A percentile compares a stretch with the other conserved stretches of the same genome.
Evolutionary conservation across 108 stramenopile species (phyloP).

Genomic region (Skeletonema marinoi): DNA sequence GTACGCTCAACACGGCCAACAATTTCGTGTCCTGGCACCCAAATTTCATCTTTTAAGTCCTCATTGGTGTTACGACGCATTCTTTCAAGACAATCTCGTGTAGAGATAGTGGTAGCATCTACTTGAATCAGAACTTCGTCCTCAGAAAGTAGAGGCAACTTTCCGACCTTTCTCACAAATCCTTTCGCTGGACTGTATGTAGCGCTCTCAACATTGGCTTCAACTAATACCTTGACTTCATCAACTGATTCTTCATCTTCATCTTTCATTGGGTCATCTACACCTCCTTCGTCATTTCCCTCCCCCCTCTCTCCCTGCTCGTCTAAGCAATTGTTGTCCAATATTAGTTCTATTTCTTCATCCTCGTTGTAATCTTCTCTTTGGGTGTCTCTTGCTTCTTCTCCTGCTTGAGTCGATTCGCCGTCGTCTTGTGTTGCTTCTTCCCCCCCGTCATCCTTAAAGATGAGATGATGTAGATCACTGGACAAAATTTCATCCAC

Average conservation of each 20-base stretch:
- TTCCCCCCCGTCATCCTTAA: neutral
- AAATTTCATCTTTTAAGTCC: neutral
- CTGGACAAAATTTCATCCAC: neutral
- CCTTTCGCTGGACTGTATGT: neutral
- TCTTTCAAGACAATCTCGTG: neutral
- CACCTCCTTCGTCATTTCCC: no score
- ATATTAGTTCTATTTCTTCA: no score
- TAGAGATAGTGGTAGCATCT: neutral
- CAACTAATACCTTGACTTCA: no score
- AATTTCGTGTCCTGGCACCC: constrained; percentile 2
- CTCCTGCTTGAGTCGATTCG: no score
- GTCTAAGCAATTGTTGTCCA: no score
- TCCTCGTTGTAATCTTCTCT: no score
- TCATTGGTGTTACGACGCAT: neutral
- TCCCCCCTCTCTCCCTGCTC: no score
- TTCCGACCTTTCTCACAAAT: neutral
- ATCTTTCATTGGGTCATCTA: no score
- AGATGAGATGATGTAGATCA: neutral
- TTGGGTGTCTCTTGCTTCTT: no score
- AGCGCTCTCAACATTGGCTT: neutral
- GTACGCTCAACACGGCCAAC: neutral
- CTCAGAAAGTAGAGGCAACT: neutral
- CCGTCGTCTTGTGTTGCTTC: neutral
- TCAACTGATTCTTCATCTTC: no score
- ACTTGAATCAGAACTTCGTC: constrained; percentile 3